Conservation (phyloP, 2,329 filamentous ascomycete genomes). For the Aspergillus pseudotamarii region DNA sequence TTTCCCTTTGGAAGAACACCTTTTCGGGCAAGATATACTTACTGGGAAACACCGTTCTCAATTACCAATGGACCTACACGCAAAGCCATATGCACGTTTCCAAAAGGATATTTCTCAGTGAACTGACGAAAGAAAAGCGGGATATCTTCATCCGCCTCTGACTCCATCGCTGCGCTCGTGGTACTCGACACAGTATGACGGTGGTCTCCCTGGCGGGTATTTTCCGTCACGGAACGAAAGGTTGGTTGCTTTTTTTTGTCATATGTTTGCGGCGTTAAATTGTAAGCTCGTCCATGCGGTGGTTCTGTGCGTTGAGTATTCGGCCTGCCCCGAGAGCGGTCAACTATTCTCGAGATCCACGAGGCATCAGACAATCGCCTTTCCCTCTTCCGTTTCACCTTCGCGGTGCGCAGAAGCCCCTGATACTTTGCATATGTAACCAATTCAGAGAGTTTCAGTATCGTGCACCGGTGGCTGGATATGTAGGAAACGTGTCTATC, state of each 20-base stretch:
- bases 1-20: background rate
- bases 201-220: background rate
- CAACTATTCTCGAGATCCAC: background rate
- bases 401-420: background rate
- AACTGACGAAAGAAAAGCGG: conserved; percentile 35
- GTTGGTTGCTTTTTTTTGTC: background rate
- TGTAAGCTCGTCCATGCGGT: background rate
- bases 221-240: background rate
- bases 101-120: conserved; percentile 40
- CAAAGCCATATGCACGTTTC: conserved; percentile 46
- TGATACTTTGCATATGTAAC: conserved; percentile 14
- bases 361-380: background rate
- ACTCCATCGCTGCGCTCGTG: conserved; percentile 22
- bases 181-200: background rate
- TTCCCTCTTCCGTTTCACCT: background rate
- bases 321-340: background rate
- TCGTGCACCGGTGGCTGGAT: background rate
- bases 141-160: conserved; percentile 27
- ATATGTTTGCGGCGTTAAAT: background rate
- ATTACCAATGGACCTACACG: conserved; percentile 45
- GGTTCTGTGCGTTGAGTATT: background rate
- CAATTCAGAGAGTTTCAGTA: background rate
- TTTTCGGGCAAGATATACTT: conserved; percentile 21
- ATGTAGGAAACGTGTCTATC: background rate
- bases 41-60: conserved; percentile 45